These are phyloP conservation scores for Helotiales sp. DNA, from an alignment of 2,329 filamentous ascomycete genomes.

Conservation along the genomic window DNA sequence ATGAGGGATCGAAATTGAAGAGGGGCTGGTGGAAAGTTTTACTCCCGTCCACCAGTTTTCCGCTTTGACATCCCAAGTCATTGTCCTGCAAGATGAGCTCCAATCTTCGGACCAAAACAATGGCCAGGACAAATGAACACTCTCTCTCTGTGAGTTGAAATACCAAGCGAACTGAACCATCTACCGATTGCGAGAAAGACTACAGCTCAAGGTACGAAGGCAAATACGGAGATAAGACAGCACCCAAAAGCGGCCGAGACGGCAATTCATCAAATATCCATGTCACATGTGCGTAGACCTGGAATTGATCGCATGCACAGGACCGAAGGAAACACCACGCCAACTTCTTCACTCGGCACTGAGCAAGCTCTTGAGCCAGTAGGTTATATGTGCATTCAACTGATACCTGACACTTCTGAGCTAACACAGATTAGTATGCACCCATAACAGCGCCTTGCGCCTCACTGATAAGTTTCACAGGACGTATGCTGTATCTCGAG, in stretches of 20 bases:
- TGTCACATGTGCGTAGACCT: neutral
- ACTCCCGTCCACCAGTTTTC: neutral
- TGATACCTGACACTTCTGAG: neutral
- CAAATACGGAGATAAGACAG: neutral
- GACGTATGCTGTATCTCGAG: neutral
- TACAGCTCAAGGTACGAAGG: neutral
- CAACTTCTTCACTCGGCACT: neutral
- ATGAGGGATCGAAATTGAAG: neutral
- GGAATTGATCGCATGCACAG: neutral
- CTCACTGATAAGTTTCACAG: neutral
- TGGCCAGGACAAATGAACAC: neutral
- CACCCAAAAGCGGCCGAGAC: neutral
- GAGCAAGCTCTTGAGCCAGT: neutral
- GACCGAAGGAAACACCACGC: neutral
- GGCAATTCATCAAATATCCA: neutral
- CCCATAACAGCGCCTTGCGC: neutral
- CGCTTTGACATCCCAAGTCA: neutral
- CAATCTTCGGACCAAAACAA: neutral
- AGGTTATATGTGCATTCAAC: neutral
- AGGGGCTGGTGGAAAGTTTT: neutral
- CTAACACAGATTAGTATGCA: neutral
- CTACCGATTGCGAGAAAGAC: neutral
- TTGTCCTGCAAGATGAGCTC: neutral
- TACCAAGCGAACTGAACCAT: neutral
- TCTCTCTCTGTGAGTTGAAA: neutral